Base-by-base conservation (phyloP, 1,139 yeast genomes). In the Protomyces inouyei region DNA sequence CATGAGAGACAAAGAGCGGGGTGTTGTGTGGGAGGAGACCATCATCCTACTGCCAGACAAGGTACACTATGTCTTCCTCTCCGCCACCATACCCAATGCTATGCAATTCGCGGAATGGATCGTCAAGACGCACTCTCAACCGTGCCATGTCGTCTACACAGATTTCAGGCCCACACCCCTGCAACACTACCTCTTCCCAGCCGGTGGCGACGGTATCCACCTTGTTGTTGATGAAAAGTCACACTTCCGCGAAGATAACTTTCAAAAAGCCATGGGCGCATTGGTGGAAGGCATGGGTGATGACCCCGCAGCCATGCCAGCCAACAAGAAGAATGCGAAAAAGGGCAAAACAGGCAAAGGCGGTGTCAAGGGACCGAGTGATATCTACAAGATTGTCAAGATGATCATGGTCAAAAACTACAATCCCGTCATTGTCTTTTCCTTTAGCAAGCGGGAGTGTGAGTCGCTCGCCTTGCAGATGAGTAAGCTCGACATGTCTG, bases 11-110 rank as follows among this genome's bases (percentile, higher is more conserved):
- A 66, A 66, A 28, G 93, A 91, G 69, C 85, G 99, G 77, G 99
- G 99, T 74, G 99, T 93, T 55, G 98, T 93, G 46, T 93, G 99
- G 99, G 99, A 93, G 78, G 99, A 93, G 77, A 95, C 97, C 23
- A 93, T 93, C 70, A 93, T 93, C 68, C 82, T 93, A 77, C 80
- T 93, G 64, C 99, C 99, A 2, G 97, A 92, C 72, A 95, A 93
- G 77, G 97, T 95, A 5, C 88, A 85, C 71, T 86, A 87, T 72
- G 93, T 87, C 18, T 86, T 91, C 70, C 79, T 91, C 69, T 91
- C 97, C 14, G 99, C 99, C 60, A 93, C 99, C 2, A 95, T 93
- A 69, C 98, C 99, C 46, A 93, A 93, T 75, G 97, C 98, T 3
- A 88, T 90, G 87, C 97, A 93, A 74, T 93, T 93, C 79, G 98